Base-by-base conservation (phyloP, 75 land plant genomes). In the Adiantum capillusveneris region DNA sequence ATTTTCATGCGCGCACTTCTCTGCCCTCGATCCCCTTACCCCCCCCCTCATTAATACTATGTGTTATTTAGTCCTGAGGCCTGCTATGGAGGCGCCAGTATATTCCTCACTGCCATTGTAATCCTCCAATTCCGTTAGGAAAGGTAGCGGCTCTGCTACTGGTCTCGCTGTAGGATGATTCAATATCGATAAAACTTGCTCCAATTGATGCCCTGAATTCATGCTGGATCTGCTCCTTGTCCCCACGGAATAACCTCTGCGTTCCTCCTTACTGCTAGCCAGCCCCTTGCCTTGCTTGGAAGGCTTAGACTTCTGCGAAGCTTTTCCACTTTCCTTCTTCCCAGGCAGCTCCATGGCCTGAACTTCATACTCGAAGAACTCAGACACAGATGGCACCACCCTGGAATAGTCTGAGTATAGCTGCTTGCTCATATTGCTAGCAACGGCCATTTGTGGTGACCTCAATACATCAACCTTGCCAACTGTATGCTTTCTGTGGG, bases 21-120 rank as follows among this genome's bases (percentile, higher is more conserved):
- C n/a, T n/a, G n/a, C n/a, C n/a, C n/a, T n/a, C n/a, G n/a, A n/a
- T n/a, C n/a, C n/a, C n/a, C n/a, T n/a, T n/a, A n/a, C n/a, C n/a
- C n/a, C n/a, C n/a, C n/a, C n/a, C n/a, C n/a, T n/a, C n/a, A n/a
- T n/a, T n/a, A n/a, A n/a, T n/a, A n/a, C n/a, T n/a, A n/a, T n/a
- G n/a, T n/a, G n/a, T n/a, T n/a, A n/a, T n/a, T n/a, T n/a, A n/a
- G n/a, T n/a, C n/a, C n/a, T n/a, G 14, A 41, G 43, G 43, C 22
- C 50, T 6, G 2, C 50, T 2, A 46, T 6, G 5, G 50, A 46
- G 5, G 50, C 14, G 22, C 50, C 17, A 6, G 12, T 21, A 17
- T 46, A n/a, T 6, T 46, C 50, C 18, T 46, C 50, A 17, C 50
- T 46, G 18, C 50, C 50, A 46, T 46, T 46, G 50, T 46, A 46